These are phyloP conservation scores for Solanum chiquidenum DNA, from an alignment of 257 asterid genomes.

Conservation along the genomic window DNA sequence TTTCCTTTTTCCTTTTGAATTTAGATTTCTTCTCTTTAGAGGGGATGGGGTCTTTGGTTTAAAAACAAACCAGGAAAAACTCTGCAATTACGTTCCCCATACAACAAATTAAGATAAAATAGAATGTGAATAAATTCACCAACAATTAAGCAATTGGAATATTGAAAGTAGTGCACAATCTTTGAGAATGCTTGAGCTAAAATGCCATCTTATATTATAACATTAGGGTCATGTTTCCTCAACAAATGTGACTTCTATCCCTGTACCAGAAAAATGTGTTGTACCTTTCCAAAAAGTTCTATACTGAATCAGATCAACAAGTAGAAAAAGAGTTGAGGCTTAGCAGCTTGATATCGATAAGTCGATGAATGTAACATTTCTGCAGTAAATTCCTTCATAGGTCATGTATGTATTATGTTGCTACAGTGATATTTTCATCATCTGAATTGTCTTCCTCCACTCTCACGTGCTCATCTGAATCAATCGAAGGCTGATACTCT, in stretches of 20 bases:
- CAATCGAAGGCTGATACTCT: constrained; percentile 24
- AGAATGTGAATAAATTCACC: not conserved
- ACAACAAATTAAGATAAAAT: not conserved
- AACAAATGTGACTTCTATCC: not conserved
- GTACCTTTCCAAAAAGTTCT: not conserved
- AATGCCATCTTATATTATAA: not conserved
- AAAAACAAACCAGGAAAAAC: not conserved
- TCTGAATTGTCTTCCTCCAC: constrained; percentile 19
- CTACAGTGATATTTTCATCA: constrained; percentile 49
- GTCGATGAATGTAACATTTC: not conserved
- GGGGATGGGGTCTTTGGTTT: not conserved
- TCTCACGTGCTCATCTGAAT: constrained; percentile 12
- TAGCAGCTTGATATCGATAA: not conserved
- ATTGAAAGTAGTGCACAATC: not conserved
- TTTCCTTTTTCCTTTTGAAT: not conserved
- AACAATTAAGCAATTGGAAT: not conserved
- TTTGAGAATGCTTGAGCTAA: not conserved
- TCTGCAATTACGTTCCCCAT: not conserved
- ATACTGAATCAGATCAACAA: not conserved
- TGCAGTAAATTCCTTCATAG: not conserved
- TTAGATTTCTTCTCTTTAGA: not conserved
- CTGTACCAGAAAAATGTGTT: not conserved
- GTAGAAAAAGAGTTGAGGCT: not conserved
- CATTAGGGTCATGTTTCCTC: not conserved
- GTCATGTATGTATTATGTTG: constrained; percentile 5